Conservation (phyloP, 345 rosid species). For the Gossypium australe region DNA sequence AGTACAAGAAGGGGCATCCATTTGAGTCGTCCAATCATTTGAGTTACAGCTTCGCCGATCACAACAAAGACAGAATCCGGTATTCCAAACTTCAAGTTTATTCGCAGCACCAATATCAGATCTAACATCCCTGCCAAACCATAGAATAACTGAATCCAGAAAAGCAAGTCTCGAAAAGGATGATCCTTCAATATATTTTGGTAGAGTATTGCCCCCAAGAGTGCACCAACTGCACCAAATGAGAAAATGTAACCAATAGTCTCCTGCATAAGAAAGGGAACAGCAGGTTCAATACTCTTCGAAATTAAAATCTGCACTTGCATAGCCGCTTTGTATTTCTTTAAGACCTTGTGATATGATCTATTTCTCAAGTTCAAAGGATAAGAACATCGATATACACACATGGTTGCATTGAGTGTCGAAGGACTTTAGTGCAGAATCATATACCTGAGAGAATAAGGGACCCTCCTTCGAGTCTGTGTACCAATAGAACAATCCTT, state of each 20-base stretch:
- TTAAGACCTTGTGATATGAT: not conserved
- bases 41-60: slow-evolving; percentile 62
- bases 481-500: slow-evolving; percentile 89
- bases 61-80: slow-evolving; percentile 74
- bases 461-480: slow-evolving; percentile 80
- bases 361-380: not conserved
- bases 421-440: not conserved
- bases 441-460: slow-evolving; percentile 76
- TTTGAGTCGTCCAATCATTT: slow-evolving; percentile 61
- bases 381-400: not conserved
- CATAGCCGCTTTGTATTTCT: not conserved
- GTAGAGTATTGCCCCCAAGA: slow-evolving; percentile 71
- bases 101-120: slow-evolving; percentile 64
- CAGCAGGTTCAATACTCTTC: slow-evolving; percentile 20
- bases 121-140: slow-evolving; percentile 89
- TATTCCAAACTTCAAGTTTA: slow-evolving; percentile 59
- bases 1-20: slow-evolving; percentile 98
- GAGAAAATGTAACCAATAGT: slow-evolving; percentile 79
- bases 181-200: slow-evolving; percentile 68
- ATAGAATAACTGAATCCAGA: slow-evolving; percentile 77
- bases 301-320: not conserved
- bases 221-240: slow-evolving; percentile 70
- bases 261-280: slow-evolving; percentile 46
- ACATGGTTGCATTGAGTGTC: not conserved
- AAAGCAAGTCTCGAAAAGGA: slow-evolving; percentile 58